Evolutionary conservation across 345 rosid species (phyloP).

Genomic region (Psidium friedrichsthalianum): DNA sequence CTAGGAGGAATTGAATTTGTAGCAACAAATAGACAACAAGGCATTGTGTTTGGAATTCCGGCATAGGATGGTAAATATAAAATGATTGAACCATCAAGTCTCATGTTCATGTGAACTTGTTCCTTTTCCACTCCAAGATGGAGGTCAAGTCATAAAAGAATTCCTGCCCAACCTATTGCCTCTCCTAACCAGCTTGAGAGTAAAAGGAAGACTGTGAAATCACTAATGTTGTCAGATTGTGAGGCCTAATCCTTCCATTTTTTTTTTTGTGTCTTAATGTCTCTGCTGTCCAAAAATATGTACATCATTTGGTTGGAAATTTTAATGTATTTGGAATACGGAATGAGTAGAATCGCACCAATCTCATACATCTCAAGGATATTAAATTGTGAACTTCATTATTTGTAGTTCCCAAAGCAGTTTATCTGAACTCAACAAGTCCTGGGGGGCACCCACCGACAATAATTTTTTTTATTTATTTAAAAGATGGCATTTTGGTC

Average conservation of each 20-base stretch:
- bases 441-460: not conserved
- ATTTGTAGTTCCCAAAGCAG: not conserved
- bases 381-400: not conserved
- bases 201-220: not conserved
- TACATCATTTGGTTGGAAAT: not conserved
- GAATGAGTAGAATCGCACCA: not conserved
- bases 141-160: not conserved
- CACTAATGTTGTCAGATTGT: not conserved
- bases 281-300: not conserved
- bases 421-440: not conserved
- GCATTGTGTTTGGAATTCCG: too few relatives aligned
- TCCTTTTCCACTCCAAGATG: not conserved
- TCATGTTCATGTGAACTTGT: too few relatives aligned
- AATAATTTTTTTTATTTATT: not conserved
- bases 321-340: not conserved
- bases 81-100: too few relatives aligned
- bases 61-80: too few relatives aligned
- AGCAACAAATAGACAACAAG: not conserved
- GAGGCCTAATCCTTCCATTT: too few relatives aligned
- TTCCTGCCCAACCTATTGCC: not conserved
- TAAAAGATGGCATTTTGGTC: too few relatives aligned
- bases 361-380: not conserved
- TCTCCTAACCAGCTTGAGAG: not conserved
- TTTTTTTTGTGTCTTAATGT: not conserved
- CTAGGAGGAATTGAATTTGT: not conserved